These are phyloP conservation scores for Byssothecium circinans DNA, from an alignment of 2,329 filamentous ascomycete genomes.

Conservation along the genomic window DNA sequence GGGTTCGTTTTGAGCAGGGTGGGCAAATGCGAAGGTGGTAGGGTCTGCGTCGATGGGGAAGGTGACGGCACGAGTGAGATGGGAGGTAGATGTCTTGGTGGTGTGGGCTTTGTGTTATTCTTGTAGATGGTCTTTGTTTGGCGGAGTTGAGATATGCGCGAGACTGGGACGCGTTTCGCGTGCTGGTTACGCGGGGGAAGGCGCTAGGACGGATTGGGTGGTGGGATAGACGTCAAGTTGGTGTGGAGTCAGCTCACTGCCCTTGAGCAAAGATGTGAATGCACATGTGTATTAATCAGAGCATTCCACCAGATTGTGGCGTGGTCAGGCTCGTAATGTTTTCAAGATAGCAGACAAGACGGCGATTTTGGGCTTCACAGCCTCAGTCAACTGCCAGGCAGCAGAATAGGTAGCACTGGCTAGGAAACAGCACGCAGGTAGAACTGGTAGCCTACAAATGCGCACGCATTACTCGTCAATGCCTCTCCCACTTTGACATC, in stretches of 20 bases:
- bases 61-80: background rate
- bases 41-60: background rate
- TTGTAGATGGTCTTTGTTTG: slow-evolving; percentile 10
- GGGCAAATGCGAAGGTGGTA: too few species aligned
- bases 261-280: too few species aligned
- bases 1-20: slow-evolving; percentile 1
- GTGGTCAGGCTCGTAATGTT: background rate
- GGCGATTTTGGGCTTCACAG: slow-evolving; percentile 18
- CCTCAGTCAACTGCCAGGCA: slow-evolving; percentile 30
- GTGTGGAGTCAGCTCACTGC: too few species aligned
- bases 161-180: slow-evolving; percentile 11
- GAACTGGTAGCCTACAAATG: background rate
- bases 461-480: slow-evolving; percentile 15
- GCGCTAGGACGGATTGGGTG: slow-evolving; percentile 9
- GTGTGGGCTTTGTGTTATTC: background rate
- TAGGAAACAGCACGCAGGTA: slow-evolving; percentile 24
- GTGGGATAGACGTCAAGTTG: background rate
- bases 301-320: background rate
- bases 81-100: background rate
- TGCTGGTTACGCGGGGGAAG: background rate
- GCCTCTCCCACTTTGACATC: slow-evolving; percentile 15
- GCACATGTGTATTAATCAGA: background rate
- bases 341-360: background rate
- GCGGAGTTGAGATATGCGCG: slow-evolving; percentile 9
- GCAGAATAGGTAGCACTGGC: slow-evolving; percentile 31